A percentile compares a stretch with the other conserved stretches of the same genome.
phyloP scores from a whole-genome alignment of 2,329 filamentous ascomycete genomes.

The Geoglossum cookeanum region DNA sequence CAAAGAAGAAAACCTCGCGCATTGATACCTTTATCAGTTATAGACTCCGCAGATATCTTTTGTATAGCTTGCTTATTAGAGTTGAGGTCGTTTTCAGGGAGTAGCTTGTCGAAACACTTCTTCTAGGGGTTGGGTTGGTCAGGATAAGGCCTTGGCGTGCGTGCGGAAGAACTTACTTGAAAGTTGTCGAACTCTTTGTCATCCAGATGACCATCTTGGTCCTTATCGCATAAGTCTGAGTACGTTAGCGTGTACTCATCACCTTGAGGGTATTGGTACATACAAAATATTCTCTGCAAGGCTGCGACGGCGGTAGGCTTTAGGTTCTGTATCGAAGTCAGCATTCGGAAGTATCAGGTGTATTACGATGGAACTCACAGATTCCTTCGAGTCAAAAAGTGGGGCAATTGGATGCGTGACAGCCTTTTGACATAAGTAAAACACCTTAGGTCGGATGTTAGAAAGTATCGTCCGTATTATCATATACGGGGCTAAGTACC shows the following conservation, averaged over 20 bases:
- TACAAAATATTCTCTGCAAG: slow-evolving; percentile 66
- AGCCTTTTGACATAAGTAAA: slow-evolving; percentile 95
- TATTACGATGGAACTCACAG: slow-evolving; percentile 17
- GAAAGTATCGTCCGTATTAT: background rate
- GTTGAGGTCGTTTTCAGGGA: slow-evolving; percentile 62
- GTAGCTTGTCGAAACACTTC: slow-evolving; percentile 77
- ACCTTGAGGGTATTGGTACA: background rate
- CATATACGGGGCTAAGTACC: slow-evolving; percentile 2
- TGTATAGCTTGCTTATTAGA: slow-evolving; percentile 82
- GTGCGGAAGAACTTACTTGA: slow-evolving; percentile 30
- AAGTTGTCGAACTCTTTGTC: slow-evolving; percentile 84
- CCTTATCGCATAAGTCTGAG: slow-evolving; percentile 65
- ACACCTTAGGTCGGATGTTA: slow-evolving; percentile 37
- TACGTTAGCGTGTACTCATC: background rate
- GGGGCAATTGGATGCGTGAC: slow-evolving; percentile 94
- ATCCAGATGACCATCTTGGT: slow-evolving; percentile 82
- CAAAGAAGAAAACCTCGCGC: slow-evolving; percentile 69
- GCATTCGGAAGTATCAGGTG: no score
- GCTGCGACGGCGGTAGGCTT: slow-evolving; percentile 82
- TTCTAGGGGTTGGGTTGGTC: slow-evolving; percentile 9
- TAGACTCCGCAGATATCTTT: slow-evolving; percentile 43
- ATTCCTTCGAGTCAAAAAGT: slow-evolving; percentile 89
- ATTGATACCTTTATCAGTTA: slow-evolving; percentile 54
- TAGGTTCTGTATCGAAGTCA: slow-evolving; percentile 27
- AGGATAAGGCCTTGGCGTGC: background rate